Percentiles rank a stretch among this genome's conserved stretches.
These are phyloP conservation scores for Haplosporangium sp. DNA, from an alignment of 371 early-diverging fungal genomes.

Conservation along the genomic window DNA sequence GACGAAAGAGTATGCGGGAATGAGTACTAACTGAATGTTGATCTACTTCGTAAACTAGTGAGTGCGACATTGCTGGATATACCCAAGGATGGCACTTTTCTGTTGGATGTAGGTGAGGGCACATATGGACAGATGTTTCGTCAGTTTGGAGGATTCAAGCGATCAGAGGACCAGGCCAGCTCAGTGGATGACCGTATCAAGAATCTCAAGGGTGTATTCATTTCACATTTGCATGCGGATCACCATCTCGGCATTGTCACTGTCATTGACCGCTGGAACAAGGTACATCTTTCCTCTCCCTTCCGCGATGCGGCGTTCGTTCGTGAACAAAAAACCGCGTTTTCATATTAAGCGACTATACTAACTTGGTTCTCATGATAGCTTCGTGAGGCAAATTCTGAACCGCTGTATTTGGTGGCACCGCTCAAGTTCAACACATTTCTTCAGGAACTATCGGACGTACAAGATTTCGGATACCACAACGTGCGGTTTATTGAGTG, in stretches of 20 bases:
- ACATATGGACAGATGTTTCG: slow-evolving; percentile 93
- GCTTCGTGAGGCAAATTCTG: slow-evolving; percentile 25
- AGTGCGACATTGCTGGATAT: slow-evolving; percentile 83
- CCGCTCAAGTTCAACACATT: slow-evolving; percentile 71
- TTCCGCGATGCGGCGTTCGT: background rate
- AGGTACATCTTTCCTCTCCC: slow-evolving; percentile 48
- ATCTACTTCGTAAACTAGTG: slow-evolving; percentile 62
- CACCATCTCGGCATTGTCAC: slow-evolving; percentile 95
- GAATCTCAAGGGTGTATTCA: slow-evolving; percentile 82
- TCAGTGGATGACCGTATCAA: slow-evolving; percentile 58
- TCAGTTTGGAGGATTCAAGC: slow-evolving; percentile 67
- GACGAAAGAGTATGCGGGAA: slow-evolving; percentile 3
- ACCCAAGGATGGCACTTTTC: slow-evolving; percentile 69
- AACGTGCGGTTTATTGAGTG: slow-evolving; percentile 60
- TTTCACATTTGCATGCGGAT: slow-evolving; percentile 99
- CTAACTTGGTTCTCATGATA: background rate
- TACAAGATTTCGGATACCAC: slow-evolving; percentile 70
- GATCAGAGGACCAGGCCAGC: slow-evolving; percentile 24
- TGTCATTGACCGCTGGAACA: slow-evolving; percentile 73
- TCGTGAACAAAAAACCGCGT: background rate
- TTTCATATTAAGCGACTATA: too few species aligned
- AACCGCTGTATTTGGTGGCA: slow-evolving; percentile 69
- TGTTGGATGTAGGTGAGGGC: slow-evolving; percentile 99
- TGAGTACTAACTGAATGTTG: background rate
- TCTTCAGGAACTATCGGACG: slow-evolving; percentile 76